Evolutionary conservation across 148 eudicot genomes (phyloP).

Genomic region (Diospyros kaki): DNA sequence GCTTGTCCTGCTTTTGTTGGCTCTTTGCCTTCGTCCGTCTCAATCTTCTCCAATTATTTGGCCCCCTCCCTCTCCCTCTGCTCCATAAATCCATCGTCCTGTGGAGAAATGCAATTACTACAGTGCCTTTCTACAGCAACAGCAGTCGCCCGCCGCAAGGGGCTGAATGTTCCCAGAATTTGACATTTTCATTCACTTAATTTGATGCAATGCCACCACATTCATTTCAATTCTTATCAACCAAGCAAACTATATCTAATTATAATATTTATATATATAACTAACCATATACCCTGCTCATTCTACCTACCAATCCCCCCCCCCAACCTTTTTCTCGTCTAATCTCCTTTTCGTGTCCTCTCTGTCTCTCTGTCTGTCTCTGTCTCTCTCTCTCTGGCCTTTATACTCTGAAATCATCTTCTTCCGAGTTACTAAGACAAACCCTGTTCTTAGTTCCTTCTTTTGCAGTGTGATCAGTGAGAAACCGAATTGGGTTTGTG

Average conservation of each 20-base stretch:
- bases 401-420: neutral
- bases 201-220: too few species aligned
- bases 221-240: too few species aligned
- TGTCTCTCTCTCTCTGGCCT: neutral
- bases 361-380: neutral
- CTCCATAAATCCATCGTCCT: too few species aligned
- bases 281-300: neutral
- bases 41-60: neutral
- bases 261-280: neutral
- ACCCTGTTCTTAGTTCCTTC: neutral
- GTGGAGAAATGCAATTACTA: too few species aligned
- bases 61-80: neutral
- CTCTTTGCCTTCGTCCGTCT: neutral
- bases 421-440: neutral
- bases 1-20: neutral
- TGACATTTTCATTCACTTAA: too few species aligned
- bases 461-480: neutral
- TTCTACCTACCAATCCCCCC: conserved; percentile 1
- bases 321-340: neutral
- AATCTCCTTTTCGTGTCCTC: neutral
- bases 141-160: too few species aligned
- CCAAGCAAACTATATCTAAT: too few species aligned
- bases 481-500: neutral
- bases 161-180: too few species aligned
- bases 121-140: too few species aligned